Percentiles rank a stretch among this genome's conserved stretches.
phyloP scores from a whole-genome alignment of 2,329 filamentous ascomycete species.

The Alternaria tenuissima region DNA sequence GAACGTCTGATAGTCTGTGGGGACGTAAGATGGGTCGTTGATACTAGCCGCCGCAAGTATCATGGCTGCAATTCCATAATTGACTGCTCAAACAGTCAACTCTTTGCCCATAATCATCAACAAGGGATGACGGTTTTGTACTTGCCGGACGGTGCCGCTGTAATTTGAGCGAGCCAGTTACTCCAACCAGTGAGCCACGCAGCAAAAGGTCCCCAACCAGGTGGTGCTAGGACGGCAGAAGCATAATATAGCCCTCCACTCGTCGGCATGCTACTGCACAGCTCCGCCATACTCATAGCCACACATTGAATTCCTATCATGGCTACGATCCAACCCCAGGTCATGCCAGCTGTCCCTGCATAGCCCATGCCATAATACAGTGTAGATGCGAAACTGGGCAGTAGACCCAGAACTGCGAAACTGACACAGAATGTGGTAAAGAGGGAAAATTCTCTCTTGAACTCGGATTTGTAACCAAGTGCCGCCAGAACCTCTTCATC shows the following conservation, averaged over 20 bases:
- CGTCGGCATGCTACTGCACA: conserved; percentile 77
- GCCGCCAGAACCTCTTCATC: conserved; percentile 70
- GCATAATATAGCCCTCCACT: conserved; percentile 78
- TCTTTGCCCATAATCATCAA: background rate
- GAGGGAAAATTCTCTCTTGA: conserved; percentile 74
- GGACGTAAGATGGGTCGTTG: conserved; percentile 69
- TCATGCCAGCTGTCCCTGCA: conserved; percentile 61
- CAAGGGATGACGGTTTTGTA: conserved; percentile 8
- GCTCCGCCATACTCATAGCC: conserved; percentile 70
- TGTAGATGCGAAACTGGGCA: conserved; percentile 76
- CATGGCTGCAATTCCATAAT: conserved; percentile 74
- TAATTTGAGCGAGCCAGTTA: conserved; percentile 74
- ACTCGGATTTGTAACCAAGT: conserved; percentile 69
- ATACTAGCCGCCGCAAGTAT: conserved; percentile 76
- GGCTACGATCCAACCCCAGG: conserved; percentile 78
- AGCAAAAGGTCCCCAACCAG: conserved; percentile 71
- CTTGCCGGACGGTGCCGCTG: conserved; percentile 65
- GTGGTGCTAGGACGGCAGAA: conserved; percentile 72
- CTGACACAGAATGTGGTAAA: conserved; percentile 79
- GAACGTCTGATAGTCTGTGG: conserved; percentile 72
- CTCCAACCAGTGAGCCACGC: conserved; percentile 75
- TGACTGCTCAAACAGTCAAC: conserved; percentile 53
- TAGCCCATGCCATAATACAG: conserved; percentile 72
- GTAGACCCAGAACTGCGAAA: conserved; percentile 74
- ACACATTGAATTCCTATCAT: conserved; percentile 77